A percentile compares a stretch with the other conserved stretches of the same genome.
phyloP scores from a whole-genome alignment of 257 asterid genomes.

The Forsythia suspensa region DNA sequence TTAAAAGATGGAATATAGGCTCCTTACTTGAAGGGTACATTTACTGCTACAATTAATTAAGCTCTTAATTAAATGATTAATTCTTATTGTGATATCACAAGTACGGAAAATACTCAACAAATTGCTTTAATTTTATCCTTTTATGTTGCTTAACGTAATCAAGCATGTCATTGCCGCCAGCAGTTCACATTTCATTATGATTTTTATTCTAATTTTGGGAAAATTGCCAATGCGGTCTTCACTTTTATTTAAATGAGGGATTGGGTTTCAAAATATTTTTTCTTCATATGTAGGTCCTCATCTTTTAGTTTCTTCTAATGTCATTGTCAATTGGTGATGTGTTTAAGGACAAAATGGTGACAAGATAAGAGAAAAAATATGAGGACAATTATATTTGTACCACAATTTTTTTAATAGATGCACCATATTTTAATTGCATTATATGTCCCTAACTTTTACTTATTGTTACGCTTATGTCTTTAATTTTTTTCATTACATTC shows the following conservation, averaged over 20 bases:
- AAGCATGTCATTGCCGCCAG: not conserved
- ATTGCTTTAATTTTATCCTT: conserved; percentile 12
- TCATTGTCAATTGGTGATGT: not conserved
- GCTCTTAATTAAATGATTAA: not conserved
- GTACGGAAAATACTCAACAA: conserved; percentile 23
- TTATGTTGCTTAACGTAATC: conserved; percentile 21
- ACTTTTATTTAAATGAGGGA: not conserved
- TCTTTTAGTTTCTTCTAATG: not conserved
- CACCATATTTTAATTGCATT: too few species aligned
- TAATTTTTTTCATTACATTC: too few species aligned
- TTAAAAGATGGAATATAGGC: conserved; percentile 32
- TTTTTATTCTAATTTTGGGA: not conserved
- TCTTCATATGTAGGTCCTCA: not conserved
- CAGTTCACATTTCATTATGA: not conserved
- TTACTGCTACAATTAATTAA: conserved; percentile 16
- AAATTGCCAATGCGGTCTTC: not conserved
- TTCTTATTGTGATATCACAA: not conserved
- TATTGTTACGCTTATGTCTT: too few species aligned
- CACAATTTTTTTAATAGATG: too few species aligned
- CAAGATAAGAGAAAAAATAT: too few species aligned
- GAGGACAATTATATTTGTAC: too few species aligned
- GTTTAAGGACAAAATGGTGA: not conserved
- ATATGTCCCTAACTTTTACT: too few species aligned
- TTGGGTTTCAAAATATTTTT: not conserved
- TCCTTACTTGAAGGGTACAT: conserved; percentile 32